Conservation (phyloP, 139 green algal genomes). For the Volvox reticuliferus region DNA sequence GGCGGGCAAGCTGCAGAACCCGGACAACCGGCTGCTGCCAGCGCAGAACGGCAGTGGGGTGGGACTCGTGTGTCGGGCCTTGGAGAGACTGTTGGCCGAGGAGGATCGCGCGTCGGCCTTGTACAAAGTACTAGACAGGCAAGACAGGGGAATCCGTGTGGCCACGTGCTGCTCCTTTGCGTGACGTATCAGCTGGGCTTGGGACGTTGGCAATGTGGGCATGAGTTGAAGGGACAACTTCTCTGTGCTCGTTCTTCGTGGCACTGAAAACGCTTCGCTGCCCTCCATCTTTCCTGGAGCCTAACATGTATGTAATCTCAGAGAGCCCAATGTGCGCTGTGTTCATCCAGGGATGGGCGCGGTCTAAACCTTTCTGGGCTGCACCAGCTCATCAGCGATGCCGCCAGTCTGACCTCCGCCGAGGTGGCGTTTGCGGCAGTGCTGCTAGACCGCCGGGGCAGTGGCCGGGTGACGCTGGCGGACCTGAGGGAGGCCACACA, state of each 20-base stretch:
- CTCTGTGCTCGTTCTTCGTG: too few relatives aligned
- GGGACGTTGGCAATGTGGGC: too few relatives aligned
- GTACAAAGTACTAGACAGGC: conserved; percentile 38
- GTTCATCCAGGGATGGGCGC: conserved; percentile 6
- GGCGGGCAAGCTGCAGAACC: conserved; percentile 37
- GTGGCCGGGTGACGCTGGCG: neutral
- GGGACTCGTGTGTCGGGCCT: neutral
- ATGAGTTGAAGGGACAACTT: too few relatives aligned
- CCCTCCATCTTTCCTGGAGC: neutral
- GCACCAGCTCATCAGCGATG: neutral
- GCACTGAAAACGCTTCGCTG: neutral
- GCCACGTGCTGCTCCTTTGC: too few relatives aligned
- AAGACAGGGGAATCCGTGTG: neutral
- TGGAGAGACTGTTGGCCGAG: conserved; percentile 30
- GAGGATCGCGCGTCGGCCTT: neutral
- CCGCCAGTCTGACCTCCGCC: conserved; percentile 3
- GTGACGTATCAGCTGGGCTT: too few relatives aligned
- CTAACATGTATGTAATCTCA: neutral
- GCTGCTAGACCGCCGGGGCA: conserved; percentile 16
- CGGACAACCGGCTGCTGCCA: conserved; percentile 31
- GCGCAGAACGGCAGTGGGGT: conserved; percentile 12
- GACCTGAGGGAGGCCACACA: conserved; percentile 1
- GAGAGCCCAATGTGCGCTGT: neutral
- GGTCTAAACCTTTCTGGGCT: conserved; percentile 16
- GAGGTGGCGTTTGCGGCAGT: conserved; percentile 16